Evolutionary conservation across 129 eudicot species (phyloP), one percentile per base, ranked within the genome.

Genomic region (Flaveria bidentis): DNA sequence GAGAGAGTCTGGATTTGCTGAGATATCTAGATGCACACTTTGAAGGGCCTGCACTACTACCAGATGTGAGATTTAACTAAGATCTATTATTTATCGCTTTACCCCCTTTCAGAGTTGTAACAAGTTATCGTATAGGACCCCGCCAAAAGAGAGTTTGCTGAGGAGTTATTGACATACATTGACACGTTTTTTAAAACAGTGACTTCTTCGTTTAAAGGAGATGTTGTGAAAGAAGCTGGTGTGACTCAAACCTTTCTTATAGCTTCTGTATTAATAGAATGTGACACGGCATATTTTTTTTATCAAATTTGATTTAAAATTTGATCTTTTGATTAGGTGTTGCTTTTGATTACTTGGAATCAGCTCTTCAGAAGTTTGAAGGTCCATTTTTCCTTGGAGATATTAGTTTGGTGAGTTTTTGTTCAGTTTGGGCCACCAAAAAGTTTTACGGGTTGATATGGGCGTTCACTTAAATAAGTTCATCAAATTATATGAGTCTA

Each of bases 381-480:
- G 97, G 95, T 49, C 90, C 92, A 9, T 91, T 88, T 84, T 88
- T 91, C 76, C 95, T 91, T n/a, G 95, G 97, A 74, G 85, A 88
- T 67, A 11, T 88, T 72, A 88, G 95, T 60, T 75, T 69, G 84
- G 96, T 85, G 73, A 79, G 86, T 76, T 14, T 42, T 20, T 4
- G 11, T 4, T 30, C 69, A 6, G 15, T 30, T 63, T 16, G 22
- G 46, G 22, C 23, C 46, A 30, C 22, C 2, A 63, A 13, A 30
- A 30, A 26, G 17, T 61, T 61, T 26, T 61, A 5, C 41, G 9
- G 67, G 67, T 57, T 57, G 12, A 57, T 18, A 57, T 22, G 5
- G 14, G 15, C 15, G 8, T 5, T 0, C 64, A 57, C 64, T 9
- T 18, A 9, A 20, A 57, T 8, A 57, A 8, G 2, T 52, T 0